A percentile compares a stretch with the other conserved stretches of the same genome.
These are phyloP conservation scores for Dryadomyces quercivorus DNA, from an alignment of 2,329 filamentous ascomycete species.

Conservation along the genomic window DNA sequence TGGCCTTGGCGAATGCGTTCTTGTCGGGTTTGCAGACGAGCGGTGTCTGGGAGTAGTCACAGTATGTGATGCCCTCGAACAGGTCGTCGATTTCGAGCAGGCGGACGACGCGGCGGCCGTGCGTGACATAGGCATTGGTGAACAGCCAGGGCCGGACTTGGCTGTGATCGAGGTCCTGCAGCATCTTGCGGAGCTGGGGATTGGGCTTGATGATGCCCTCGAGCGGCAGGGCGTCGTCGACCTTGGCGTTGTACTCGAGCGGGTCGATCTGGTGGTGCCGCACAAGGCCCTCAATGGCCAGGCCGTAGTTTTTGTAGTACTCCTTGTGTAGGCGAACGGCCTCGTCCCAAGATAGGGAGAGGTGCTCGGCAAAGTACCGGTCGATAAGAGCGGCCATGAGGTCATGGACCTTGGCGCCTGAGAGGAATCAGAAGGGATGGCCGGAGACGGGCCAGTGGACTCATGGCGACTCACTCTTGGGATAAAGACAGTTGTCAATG, in stretches of 20 bases:
- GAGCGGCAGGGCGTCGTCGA: conserved; percentile 87
- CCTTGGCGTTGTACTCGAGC: conserved; percentile 84
- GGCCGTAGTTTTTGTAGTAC: conserved; percentile 91
- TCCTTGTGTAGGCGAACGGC: conserved; percentile 77
- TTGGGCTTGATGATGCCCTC: conserved; percentile 75
- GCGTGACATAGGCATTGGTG: conserved; percentile 89
- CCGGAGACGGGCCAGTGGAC: not conserved
- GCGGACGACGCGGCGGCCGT: conserved; percentile 70
- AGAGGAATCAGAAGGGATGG: not conserved
- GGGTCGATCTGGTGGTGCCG: conserved; percentile 92
- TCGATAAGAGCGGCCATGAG: conserved; percentile 78
- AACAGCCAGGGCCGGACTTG: conserved; percentile 90
- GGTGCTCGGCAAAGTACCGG: conserved; percentile 51
- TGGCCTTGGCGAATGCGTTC: conserved; percentile 79
- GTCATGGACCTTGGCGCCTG: conserved; percentile 70
- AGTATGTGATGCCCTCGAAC: conserved; percentile 92
- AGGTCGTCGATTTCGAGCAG: conserved; percentile 74
- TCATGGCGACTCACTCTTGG: conserved; percentile 51
- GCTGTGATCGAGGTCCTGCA: conserved; percentile 68
- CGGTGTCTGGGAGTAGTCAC: conserved; percentile 65
- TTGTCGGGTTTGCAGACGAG: conserved; percentile 79
- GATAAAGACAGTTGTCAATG: conserved; percentile 96
- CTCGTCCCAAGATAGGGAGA: conserved; percentile 62
- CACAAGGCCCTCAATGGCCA: conserved; percentile 93
- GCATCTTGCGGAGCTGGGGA: conserved; percentile 57